Evolutionary conservation across 2,329 filamentous ascomycete species (phyloP).

Genomic region (Byssochlamys sp.): DNA sequence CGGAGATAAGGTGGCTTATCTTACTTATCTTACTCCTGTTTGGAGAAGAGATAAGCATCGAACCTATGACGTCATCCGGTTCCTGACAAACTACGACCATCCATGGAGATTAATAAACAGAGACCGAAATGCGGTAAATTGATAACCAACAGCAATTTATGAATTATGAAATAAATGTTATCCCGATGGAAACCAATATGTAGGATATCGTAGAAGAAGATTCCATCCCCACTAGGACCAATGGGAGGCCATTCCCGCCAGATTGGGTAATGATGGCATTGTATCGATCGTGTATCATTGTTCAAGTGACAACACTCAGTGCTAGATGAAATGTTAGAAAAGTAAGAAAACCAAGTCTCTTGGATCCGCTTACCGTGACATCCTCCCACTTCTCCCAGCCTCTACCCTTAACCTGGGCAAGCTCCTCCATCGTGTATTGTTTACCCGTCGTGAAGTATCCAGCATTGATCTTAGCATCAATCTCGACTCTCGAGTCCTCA

Average conservation of each 20-base stretch:
- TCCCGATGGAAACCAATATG: background rate
- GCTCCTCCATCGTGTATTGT: slow-evolving; percentile 76
- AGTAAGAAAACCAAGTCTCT: background rate
- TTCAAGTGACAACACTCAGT: background rate
- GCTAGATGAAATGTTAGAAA: background rate
- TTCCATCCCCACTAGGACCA: background rate
- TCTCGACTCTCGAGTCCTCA: slow-evolving; percentile 90
- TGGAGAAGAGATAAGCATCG: background rate
- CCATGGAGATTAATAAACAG: background rate
- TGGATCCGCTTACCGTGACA: slow-evolving; percentile 22
- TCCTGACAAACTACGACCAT: background rate
- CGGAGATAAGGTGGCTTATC: background rate
- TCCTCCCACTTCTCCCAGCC: slow-evolving; percentile 70
- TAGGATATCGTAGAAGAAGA: background rate
- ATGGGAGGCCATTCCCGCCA: background rate
- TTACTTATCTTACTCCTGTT: background rate
- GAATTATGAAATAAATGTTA: background rate
- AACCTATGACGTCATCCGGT: background rate
- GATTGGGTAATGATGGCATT: background rate
- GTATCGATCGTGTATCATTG: background rate
- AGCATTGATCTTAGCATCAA: slow-evolving; percentile 95
- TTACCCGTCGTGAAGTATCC: slow-evolving; percentile 81
- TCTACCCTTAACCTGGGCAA: slow-evolving; percentile 75
- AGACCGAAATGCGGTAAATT: background rate
- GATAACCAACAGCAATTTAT: background rate